Percentiles rank a stretch among this genome's conserved stretches.
phyloP scores from a whole-genome alignment of 441 rosid species.

The Adansonia rubrostipa region DNA sequence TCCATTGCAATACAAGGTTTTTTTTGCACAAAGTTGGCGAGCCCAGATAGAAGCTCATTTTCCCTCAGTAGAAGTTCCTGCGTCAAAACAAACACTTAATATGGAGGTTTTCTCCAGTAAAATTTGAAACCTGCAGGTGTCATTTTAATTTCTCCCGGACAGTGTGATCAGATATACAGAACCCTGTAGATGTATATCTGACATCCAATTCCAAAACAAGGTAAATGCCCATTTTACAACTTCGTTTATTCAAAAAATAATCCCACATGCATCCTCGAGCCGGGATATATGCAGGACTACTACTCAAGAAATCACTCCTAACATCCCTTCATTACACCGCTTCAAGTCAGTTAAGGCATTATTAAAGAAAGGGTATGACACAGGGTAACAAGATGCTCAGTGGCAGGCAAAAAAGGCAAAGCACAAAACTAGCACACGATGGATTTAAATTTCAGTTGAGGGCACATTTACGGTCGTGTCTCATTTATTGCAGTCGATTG shows the following conservation, averaged over 20 bases:
- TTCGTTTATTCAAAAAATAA: neutral
- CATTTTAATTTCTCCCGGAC: conserved; percentile 33
- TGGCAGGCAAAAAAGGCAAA: neutral
- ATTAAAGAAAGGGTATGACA: neutral
- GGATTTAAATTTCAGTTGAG: too few species aligned
- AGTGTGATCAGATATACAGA: conserved; percentile 29
- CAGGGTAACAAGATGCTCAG: neutral
- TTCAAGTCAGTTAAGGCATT: neutral
- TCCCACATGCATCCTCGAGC: neutral
- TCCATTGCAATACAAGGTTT: conserved; percentile 46
- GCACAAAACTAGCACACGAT: neutral
- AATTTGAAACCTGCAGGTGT: conserved; percentile 31
- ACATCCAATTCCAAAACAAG: conserved; percentile 23
- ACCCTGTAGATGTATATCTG: conserved; percentile 28
- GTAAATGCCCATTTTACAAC: neutral
- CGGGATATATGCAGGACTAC: neutral
- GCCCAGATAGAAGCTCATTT: conserved; percentile 65
- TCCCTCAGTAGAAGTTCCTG: conserved; percentile 74
- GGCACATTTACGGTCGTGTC: too few species aligned
- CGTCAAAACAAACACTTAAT: conserved; percentile 90
- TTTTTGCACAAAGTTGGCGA: conserved; percentile 57
- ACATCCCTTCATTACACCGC: neutral
- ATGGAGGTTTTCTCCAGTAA: conserved; percentile 46
- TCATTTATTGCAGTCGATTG: too few species aligned
- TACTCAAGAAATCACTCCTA: conserved; percentile 2